These are phyloP conservation scores for Gossypium thurberi DNA, from an alignment of 345 rosid genomes.

Conservation along the genomic window DNA sequence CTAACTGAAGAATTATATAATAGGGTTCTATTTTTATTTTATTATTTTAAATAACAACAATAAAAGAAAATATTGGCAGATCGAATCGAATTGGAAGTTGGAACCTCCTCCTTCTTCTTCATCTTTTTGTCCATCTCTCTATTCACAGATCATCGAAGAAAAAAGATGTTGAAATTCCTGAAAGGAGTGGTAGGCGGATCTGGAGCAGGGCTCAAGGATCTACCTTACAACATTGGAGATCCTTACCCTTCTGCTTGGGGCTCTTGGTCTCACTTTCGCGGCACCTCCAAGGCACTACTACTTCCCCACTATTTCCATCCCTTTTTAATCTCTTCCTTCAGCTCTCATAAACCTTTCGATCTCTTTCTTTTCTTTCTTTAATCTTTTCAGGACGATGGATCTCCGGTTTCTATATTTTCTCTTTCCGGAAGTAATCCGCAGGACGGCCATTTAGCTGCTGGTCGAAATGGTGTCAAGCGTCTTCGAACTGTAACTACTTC, in stretches of 20 bases:
- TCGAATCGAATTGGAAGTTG: conserved; percentile 7
- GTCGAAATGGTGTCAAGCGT: conserved; percentile 94
- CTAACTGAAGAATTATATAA: background rate
- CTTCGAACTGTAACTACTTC: conserved; percentile 75
- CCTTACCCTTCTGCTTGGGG: conserved; percentile 93
- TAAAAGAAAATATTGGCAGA: background rate
- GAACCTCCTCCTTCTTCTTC: background rate
- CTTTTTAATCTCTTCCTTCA: background rate
- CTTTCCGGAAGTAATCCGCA: conserved; percentile 73
- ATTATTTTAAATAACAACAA: background rate
- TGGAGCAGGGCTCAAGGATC: conserved; percentile 89
- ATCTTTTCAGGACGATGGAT: conserved; percentile 75
- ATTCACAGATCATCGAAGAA: background rate
- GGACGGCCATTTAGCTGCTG: conserved; percentile 92
- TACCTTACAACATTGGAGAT: conserved; percentile 86
- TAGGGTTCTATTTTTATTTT: background rate
- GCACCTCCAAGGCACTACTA: conserved; percentile 68
- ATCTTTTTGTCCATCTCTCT: background rate
- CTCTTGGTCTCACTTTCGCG: conserved; percentile 88
- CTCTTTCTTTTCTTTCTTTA: background rate
- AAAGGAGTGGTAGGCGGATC: conserved; percentile 96
- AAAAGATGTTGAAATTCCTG: conserved; percentile 72
- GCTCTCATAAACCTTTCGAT: background rate
- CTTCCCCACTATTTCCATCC: background rate
- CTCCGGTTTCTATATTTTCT: conserved; percentile 80